Evolutionary conservation across 2,329 filamentous ascomycete species (phyloP), one percentile per base, ranked within the genome.

Genomic region (Diaporthe citriasiana): DNA sequence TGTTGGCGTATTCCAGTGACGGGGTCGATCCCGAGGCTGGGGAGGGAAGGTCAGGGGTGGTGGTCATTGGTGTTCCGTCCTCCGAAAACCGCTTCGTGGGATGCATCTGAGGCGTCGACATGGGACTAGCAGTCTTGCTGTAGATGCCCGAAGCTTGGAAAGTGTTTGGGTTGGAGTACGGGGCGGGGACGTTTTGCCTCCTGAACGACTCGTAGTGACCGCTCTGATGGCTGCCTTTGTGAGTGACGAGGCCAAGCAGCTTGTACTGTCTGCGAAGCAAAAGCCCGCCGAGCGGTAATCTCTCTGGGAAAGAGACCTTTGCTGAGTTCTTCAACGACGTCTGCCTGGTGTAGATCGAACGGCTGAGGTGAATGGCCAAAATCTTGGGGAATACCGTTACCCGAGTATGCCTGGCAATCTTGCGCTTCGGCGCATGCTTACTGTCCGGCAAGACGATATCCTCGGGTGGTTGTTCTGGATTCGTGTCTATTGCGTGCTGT

Each of bases 141-240:
- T 94, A 96, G 45, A 93, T 90, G 9, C 91, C 92, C 50, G 94
- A 93, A 8, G 89, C 89, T 75, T 93, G 93, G 82, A 97, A 96
- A 0, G 91, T 92, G 77, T 94, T 92, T 0, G 93, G 91, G 10
- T 96, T 98, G 1, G 94, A 93, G 81, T 92, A 98, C 0, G 95
- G 95, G 4, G 93, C 86, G 68, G 92, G 91, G 12, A 94, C 84
- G 74, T 94, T 93, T 82, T 98, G 97, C 50, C 97, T 90, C 45
- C 97, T 90, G 82, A 98, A 98, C 0, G 95, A 96, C 82, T 99
- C 97, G 84, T 99, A 99, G 81, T 99, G 97, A 0, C 97, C 97
- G 79, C 95, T 98, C 80, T 98, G 93, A 82, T 99, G 97, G 76
- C 94, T 97, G 50, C 97, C 97, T 80, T 97, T 97, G 81, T 99